A percentile compares a stretch with the other conserved stretches of the same genome.
These are phyloP conservation scores for Trypanosoma avium DNA, from an alignment of 208 protist species.

Conservation along the genomic window DNA sequence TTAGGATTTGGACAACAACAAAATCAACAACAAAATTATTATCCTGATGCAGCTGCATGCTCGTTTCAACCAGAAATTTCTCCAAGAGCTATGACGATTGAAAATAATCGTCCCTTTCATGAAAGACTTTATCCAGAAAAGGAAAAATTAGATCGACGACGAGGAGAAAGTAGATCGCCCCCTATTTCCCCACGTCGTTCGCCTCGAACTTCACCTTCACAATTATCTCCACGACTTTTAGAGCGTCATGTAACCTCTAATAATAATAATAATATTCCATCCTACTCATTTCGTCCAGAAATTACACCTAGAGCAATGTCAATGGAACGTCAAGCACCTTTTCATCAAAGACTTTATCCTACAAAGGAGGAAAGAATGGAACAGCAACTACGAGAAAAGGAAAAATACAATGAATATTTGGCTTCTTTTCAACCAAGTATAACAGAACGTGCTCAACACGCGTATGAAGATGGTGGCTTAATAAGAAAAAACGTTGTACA, in stretches of 20 bases:
- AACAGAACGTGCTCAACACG: neutral
- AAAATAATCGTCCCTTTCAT: slow-evolving; percentile 6
- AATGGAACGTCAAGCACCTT: slow-evolving; percentile 22
- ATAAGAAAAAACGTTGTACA: neutral
- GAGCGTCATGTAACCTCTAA: slow-evolving; percentile 20
- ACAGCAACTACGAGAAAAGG: slow-evolving; percentile 5
- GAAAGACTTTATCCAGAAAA: slow-evolving; percentile 22
- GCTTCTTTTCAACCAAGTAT: slow-evolving; percentile 6
- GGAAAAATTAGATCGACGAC: neutral
- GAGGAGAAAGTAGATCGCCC: neutral
- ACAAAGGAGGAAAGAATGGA: slow-evolving; percentile 14
- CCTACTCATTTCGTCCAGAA: slow-evolving; percentile 41
- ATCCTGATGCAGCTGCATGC: neutral
- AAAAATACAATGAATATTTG: neutral
- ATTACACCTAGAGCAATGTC: slow-evolving; percentile 45
- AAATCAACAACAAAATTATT: too few relatives aligned
- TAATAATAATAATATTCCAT: neutral
- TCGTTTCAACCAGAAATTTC: slow-evolving; percentile 27
- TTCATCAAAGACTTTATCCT: slow-evolving; percentile 45
- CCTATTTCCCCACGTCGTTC: neutral
- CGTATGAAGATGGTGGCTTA: neutral
- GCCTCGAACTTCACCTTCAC: slow-evolving; percentile 10
- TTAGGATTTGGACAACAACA: too few relatives aligned
- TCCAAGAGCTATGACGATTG: slow-evolving; percentile 10
- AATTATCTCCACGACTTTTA: slow-evolving; percentile 21